These are phyloP conservation scores for Zelopaecilomyces penicillatus DNA, from an alignment of 2,329 filamentous ascomycete genomes.

Conservation along the genomic window DNA sequence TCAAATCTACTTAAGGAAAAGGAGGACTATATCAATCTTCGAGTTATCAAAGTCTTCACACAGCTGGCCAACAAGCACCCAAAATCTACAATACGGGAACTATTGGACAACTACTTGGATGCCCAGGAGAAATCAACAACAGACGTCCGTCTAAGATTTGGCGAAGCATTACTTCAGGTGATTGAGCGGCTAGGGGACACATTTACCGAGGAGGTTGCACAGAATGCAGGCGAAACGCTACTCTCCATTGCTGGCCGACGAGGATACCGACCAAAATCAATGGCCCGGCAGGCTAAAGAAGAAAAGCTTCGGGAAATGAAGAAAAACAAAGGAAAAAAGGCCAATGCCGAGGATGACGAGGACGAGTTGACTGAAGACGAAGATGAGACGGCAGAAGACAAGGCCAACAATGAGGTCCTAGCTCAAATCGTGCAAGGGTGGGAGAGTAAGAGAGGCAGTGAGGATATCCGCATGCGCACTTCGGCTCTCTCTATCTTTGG, in stretches of 20 bases:
- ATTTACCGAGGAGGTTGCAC: constrained; percentile 45
- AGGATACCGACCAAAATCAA: constrained; percentile 50
- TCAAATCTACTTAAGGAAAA: constrained; percentile 55
- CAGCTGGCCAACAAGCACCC: constrained; percentile 55
- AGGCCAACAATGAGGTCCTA: constrained; percentile 40
- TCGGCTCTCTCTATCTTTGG: constrained; percentile 62
- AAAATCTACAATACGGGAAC: constrained; percentile 50
- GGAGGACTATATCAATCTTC: constrained; percentile 64
- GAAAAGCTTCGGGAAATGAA: constrained; percentile 40
- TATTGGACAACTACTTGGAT: constrained; percentile 62
- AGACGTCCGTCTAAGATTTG: constrained; percentile 59
- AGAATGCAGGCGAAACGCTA: constrained; percentile 47
- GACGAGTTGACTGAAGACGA: constrained; percentile 34
- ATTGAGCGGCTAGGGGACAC: constrained; percentile 51
- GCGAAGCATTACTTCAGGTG: constrained; percentile 57
- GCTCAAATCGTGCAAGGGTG: constrained; percentile 57
- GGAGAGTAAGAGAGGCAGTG: constrained; percentile 56
- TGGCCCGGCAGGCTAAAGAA: constrained; percentile 44
- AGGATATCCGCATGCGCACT: constrained; percentile 61
- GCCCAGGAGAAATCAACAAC: constrained; percentile 47
- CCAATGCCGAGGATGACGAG: constrained; percentile 32
- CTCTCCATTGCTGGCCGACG: constrained; percentile 57
- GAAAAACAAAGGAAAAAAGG: constrained; percentile 37
- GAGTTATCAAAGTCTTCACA: constrained; percentile 57
- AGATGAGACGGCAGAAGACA: constrained; percentile 38